These are phyloP conservation scores for Escovopsis weberi DNA, from an alignment of 2,329 filamentous ascomycete species.

Conservation along the genomic window DNA sequence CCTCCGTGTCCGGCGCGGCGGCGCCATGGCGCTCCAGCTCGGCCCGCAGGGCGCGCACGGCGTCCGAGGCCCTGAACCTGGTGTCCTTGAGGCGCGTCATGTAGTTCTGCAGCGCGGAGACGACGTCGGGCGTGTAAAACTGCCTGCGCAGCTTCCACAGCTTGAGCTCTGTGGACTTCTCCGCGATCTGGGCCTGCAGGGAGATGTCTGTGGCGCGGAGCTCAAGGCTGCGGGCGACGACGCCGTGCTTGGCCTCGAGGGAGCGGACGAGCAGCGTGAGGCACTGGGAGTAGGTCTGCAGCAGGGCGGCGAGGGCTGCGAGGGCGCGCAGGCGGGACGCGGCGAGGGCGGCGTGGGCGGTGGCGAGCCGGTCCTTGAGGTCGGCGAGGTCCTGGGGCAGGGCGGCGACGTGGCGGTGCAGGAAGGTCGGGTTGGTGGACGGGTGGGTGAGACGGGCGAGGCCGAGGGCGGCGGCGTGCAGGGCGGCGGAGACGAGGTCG, in stretches of 20 bases:
- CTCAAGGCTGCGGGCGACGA: conserved; percentile 34
- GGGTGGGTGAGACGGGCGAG: conserved; percentile 35
- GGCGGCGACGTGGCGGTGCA: conserved; percentile 42
- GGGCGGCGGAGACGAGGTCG: conserved; percentile 31
- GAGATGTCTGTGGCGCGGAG: conserved; percentile 32
- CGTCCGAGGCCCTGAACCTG: conserved; percentile 29
- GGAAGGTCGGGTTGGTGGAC: conserved; percentile 36
- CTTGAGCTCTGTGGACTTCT: conserved; percentile 22
- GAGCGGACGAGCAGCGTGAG: conserved; percentile 30
- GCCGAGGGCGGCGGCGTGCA: conserved; percentile 33
- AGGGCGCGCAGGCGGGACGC: conserved; percentile 25
- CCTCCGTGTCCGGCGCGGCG: conserved; percentile 15
- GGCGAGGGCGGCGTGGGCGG: conserved; percentile 20
- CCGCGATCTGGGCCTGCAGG: conserved; percentile 27
- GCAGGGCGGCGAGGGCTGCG: conserved; percentile 21
- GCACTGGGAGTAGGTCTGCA: conserved; percentile 24
- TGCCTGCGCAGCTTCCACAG: conserved; percentile 21
- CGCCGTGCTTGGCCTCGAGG: conserved; percentile 41
- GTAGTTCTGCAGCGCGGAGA: conserved; percentile 31
- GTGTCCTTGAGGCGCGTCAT: conserved; percentile 34
- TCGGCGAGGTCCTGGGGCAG: conserved; percentile 26
- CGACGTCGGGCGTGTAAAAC: conserved; percentile 31
- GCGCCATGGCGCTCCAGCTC: conserved; percentile 38
- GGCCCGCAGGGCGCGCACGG: conserved; percentile 23
- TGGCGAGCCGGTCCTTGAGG: conserved; percentile 20